Percentiles rank a stretch among this genome's conserved stretches.
phyloP scores from a whole-genome alignment of 805 yeast genomes.

The Torulaspora delbrueckii region DNA sequence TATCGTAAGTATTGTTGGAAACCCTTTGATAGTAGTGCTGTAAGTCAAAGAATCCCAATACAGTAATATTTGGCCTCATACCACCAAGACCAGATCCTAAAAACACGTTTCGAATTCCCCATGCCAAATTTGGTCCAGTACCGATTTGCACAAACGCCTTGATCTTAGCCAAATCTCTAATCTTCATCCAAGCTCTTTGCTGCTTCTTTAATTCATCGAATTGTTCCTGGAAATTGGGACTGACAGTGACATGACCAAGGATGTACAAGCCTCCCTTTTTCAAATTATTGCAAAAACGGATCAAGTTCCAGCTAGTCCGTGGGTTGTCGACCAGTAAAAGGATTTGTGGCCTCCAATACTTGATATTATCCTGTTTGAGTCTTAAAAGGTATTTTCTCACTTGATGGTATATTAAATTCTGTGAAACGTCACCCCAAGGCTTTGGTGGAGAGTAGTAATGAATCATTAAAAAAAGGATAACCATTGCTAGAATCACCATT shows the following conservation, averaged over 20 bases:
- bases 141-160: constrained; percentile 95
- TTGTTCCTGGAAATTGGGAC: constrained; percentile 57
- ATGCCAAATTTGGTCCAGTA: constrained; percentile 77
- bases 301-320: constrained; percentile 83
- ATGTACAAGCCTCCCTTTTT: constrained; percentile 94
- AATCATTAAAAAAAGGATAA: constrained; percentile 66
- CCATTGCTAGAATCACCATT: constrained; percentile 59
- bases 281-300: constrained; percentile 87
- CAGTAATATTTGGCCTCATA: constrained; percentile 94
- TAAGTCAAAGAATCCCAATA: constrained; percentile 81
- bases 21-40: constrained; percentile 16
- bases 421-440: constrained; percentile 98
- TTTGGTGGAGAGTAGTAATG: constrained; percentile 93
- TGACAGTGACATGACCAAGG: constrained; percentile 77
- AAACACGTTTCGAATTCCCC: constrained; percentile 93
- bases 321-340: constrained; percentile 87
- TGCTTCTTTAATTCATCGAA: constrained; percentile 67
- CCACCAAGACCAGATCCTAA: constrained; percentile 97
- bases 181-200: constrained; percentile 73
- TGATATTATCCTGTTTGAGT: constrained; percentile 85
- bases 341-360: constrained; percentile 98
- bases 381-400: constrained; percentile 81
- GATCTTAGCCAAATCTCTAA: constrained; percentile 70
- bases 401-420: constrained; percentile 90
- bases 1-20: constrained; percentile 4